Conservation (phyloP, 2,329 filamentous ascomycete genomes). For the Didymella exigua region DNA sequence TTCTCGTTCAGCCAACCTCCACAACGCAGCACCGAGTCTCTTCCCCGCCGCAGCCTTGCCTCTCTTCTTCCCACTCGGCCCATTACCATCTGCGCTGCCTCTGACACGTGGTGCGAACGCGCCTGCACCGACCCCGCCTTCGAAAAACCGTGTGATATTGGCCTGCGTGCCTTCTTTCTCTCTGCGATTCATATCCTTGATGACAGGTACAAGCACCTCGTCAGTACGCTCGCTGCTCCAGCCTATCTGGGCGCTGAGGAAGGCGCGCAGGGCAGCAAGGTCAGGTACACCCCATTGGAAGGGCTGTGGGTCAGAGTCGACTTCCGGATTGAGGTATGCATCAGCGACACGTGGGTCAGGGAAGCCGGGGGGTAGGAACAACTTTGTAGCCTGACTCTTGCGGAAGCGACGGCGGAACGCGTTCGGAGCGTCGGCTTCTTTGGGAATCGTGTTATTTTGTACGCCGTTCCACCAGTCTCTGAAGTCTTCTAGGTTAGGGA, state of each 20-base stretch:
- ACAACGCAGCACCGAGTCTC: conserved; percentile 44
- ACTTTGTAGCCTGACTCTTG: conserved; percentile 75
- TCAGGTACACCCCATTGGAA: conserved; percentile 98
- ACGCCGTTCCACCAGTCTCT: conserved; percentile 85
- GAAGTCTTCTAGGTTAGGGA: conserved; percentile 76
- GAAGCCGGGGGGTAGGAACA: conserved; percentile 83
- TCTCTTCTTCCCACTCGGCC: conserved; percentile 60
- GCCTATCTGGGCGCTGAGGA: conserved; percentile 89
- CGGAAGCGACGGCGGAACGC: conserved; percentile 86
- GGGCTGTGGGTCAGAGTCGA: conserved; percentile 75
- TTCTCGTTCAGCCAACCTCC: conserved; percentile 36
- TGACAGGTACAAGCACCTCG: conserved; percentile 93
- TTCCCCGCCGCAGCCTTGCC: conserved; percentile 40
- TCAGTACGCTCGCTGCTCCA: conserved; percentile 93
- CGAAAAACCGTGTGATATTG: conserved; percentile 94
- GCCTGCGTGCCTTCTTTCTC: conserved; percentile 89
- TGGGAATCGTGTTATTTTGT: conserved; percentile 69
- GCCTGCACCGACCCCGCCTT: conserved; percentile 72
- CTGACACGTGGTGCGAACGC: conserved; percentile 74
- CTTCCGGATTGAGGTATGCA: conserved; percentile 85
- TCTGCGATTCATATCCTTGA: conserved; percentile 90
- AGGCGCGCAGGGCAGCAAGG: conserved; percentile 79
- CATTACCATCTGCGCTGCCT: conserved; percentile 59
- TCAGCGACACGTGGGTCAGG: conserved; percentile 78
- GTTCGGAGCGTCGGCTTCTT: conserved; percentile 60